These are phyloP conservation scores for Tremellales sp. DNA, from an alignment of 1,284 basidiomycete species.

Conservation along the genomic window DNA sequence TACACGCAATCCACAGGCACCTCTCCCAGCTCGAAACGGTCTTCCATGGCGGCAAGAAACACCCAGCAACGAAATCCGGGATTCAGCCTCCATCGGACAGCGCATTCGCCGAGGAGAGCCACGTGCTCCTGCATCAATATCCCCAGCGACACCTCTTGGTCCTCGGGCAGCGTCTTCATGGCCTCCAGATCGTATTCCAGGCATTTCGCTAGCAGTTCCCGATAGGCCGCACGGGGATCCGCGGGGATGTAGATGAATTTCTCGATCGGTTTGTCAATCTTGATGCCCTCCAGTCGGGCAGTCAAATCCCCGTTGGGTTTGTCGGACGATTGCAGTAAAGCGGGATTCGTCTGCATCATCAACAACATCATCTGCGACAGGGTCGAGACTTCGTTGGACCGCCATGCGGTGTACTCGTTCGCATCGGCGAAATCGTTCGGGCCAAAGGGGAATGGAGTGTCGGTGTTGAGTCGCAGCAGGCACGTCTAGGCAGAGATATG, in stretches of 20 bases:
- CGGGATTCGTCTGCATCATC: conserved; percentile 83
- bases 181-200: conserved; percentile 81
- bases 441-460: conserved; percentile 75
- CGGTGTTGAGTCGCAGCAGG: conserved; percentile 84
- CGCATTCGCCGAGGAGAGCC: conserved; percentile 81
- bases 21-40: conserved; percentile 82
- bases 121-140: conserved; percentile 81
- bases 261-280: conserved; percentile 15
- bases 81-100: conserved; percentile 81
- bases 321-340: conserved; percentile 66
- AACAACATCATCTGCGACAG: conserved; percentile 83
- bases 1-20: conserved; percentile 92
- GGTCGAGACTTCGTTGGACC: conserved; percentile 73
- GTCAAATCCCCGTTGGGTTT: conserved; percentile 51
- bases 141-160: conserved; percentile 91
- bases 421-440: conserved; percentile 80
- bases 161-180: conserved; percentile 86
- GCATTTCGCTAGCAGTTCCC: conserved; percentile 75
- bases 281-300: conserved; percentile 20
- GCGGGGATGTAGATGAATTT: conserved; percentile 72
- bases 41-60: conserved; percentile 81
- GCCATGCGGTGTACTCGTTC: conserved; percentile 79
- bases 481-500: conserved; percentile 62
- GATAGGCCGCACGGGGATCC: conserved; percentile 80
- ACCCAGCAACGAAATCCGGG: conserved; percentile 71